Base-by-base conservation (phyloP, 2,329 filamentous ascomycete species). In the Arachnomyces sp. region DNA sequence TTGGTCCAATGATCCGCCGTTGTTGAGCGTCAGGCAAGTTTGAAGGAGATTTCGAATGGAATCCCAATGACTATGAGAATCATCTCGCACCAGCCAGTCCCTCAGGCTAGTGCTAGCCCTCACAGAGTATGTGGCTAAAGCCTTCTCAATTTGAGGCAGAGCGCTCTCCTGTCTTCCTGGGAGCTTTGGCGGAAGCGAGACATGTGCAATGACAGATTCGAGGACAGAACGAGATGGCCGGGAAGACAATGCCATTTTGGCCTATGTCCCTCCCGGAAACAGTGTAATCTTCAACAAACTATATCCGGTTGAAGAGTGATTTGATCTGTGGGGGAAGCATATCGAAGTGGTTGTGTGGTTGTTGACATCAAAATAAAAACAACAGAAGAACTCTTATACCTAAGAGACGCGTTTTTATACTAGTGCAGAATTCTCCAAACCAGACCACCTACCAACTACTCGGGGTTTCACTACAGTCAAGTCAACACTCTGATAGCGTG, bases 131-230 rank as follows among this genome's bases (percentile, higher is more conserved):
- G 41, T 42, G 0, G 58, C 43, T 8, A 68, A 44, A 3, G 53
- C 56, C 3, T 32, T 38, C 2, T 63, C 53, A 15, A 65, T 44
- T 5, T 40, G 32, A 16, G 47, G 36, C 1, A 58, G 43, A 7
- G 60, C 52, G 1, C 12, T 38, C 18, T 67, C 63, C 17, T 57
- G 54, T 16, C 42, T 47, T 3, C 58, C 59, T 4, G 66, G 65
- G 2, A 68, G 52, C 7, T 61, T 45, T 7, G 62, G 60, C 2
- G 66, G 65, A 1, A 68, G 48, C 1, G 56, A 56, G 12, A 65
- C 43, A 31, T 69, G 66, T 28, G 63, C 53, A 43, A 62, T 55
- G 11, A 60, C 39, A 33, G 55, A 52, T 14, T 52, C 45, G 3
- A 56, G 39, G 28, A 56, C 5, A 9, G 21, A 25, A 25, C 21